Evolutionary conservation across 2,329 filamentous ascomycete genomes (phyloP), one percentile per base, ranked within the genome.

Genomic region (Arthrobotrys megalospora): DNA sequence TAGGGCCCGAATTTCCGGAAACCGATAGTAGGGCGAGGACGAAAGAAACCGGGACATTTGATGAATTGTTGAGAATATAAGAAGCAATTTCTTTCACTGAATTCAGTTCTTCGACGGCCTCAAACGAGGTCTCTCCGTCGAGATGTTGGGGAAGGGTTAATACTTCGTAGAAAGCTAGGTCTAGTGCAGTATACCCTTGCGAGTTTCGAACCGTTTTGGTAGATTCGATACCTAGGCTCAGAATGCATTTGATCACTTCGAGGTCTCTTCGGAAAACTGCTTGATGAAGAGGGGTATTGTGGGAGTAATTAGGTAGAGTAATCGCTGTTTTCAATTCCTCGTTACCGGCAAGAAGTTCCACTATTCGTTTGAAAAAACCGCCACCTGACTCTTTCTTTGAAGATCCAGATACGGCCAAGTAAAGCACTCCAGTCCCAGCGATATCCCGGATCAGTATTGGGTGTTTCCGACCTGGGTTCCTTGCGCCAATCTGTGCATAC

Each of bases 401-500:
- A 2, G 6, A 45, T 45, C 36, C 36, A 3, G n/a, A 10, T 12
- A 6, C 12, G 14, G 41, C 41, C n/a, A 14, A 2, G n/a, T 45
- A 12, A 45, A 45, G n/a, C n/a, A 45, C 11, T 12, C 8, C 14
- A 8, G 7, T 12, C 14, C 41, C 41, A 14, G 34, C 2, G 8
- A 2, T 34, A n/a, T 52, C 7, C 5, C 19, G 16, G 6, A 36
- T 36, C 6, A 65, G 12, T 7, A 50, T 10, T 1, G 43, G 24
- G 36, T 48, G 5, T 6, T 50, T 24, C 24, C 32, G 24, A 5
- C 5, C 14, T 47, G 48, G 48, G 1, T 52, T n/a, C 36, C 6
- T 28, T 12, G 28, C 41, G 8, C 62, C 43, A 14, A 65, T 14
- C 8, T 65, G 43, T 6, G 14, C 14, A 28, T 65, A 65, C 48